These are phyloP conservation scores for Trichosanthes truncata DNA, from an alignment of 306 rosid species.

Conservation along the genomic window DNA sequence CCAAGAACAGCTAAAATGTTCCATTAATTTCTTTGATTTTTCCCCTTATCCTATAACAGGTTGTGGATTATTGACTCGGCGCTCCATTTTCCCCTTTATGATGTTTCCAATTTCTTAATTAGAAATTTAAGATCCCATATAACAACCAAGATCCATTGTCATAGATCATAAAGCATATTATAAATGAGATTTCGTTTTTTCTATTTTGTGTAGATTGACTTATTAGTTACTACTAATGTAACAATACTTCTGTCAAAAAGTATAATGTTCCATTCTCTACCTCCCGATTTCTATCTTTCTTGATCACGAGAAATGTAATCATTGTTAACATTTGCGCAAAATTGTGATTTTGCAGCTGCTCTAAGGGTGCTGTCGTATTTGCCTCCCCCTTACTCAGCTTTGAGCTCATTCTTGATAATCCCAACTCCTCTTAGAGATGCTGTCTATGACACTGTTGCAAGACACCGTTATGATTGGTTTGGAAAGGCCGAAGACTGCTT, in stretches of 20 bases:
- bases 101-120: background rate
- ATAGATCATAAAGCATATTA: background rate
- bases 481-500: slow-evolving; percentile 54
- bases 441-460: slow-evolving; percentile 51
- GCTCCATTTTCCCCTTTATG: background rate
- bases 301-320: background rate
- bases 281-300: background rate
- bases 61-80: background rate
- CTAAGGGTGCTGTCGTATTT: slow-evolving; percentile 58
- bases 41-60: background rate
- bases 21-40: background rate
- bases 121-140: background rate
- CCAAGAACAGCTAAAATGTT: background rate
- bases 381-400: slow-evolving; percentile 64
- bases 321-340: background rate
- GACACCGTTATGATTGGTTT: slow-evolving; percentile 43
- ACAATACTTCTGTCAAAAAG: background rate
- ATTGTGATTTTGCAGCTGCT: slow-evolving; percentile 47
- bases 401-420: slow-evolving; percentile 37
- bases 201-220: background rate
- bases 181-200: background rate
- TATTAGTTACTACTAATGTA: background rate
- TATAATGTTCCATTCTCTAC: background rate
- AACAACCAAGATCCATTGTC: background rate
- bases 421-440: slow-evolving; percentile 61